Conservation (phyloP, 495 filamentous ascomycete genomes). For the Sporormia fimetaria region DNA sequence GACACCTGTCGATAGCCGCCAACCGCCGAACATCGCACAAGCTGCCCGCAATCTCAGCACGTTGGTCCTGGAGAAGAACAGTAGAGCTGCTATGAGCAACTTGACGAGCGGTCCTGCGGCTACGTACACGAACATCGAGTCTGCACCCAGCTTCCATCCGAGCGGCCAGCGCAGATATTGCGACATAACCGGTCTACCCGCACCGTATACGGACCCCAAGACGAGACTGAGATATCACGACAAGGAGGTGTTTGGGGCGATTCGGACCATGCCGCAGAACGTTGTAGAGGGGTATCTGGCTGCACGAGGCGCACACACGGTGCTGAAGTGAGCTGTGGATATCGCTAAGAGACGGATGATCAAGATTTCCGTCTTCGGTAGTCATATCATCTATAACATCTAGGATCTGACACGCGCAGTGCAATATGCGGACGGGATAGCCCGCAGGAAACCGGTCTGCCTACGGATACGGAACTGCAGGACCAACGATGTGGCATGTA, state of each 20-base stretch:
- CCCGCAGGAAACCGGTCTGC: neutral
- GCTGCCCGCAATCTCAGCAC: slow-evolving; percentile 74
- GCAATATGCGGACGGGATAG: neutral
- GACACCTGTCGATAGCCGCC: slow-evolving; percentile 40
- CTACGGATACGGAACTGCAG: too few relatives aligned
- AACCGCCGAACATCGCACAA: slow-evolving; percentile 61
- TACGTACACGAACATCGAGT: slow-evolving; percentile 92
- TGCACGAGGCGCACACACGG: slow-evolving; percentile 78
- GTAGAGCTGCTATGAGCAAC: slow-evolving; percentile 27
- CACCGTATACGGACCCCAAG: slow-evolving; percentile 87
- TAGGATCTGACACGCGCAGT: too few relatives aligned
- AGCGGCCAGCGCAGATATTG: slow-evolving; percentile 75
- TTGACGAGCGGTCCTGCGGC: slow-evolving; percentile 50
- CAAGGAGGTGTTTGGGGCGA: slow-evolving; percentile 73
- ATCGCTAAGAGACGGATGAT: too few relatives aligned
- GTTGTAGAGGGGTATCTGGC: slow-evolving; percentile 79
- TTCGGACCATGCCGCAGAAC: slow-evolving; percentile 64
- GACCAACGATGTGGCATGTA: too few relatives aligned
- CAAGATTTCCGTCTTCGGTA: too few relatives aligned
- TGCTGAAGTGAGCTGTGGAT: slow-evolving; percentile 57
- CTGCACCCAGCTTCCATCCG: slow-evolving; percentile 67
- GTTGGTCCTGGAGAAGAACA: slow-evolving; percentile 65
- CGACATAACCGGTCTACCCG: slow-evolving; percentile 83
- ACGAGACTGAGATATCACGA: slow-evolving; percentile 81
- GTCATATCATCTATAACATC: too few relatives aligned